A percentile compares a stretch with the other conserved stretches of the same genome.
Evolutionary conservation across 306 rosid genomes (phyloP).

Genomic region (Erythrophleum fordii): DNA sequence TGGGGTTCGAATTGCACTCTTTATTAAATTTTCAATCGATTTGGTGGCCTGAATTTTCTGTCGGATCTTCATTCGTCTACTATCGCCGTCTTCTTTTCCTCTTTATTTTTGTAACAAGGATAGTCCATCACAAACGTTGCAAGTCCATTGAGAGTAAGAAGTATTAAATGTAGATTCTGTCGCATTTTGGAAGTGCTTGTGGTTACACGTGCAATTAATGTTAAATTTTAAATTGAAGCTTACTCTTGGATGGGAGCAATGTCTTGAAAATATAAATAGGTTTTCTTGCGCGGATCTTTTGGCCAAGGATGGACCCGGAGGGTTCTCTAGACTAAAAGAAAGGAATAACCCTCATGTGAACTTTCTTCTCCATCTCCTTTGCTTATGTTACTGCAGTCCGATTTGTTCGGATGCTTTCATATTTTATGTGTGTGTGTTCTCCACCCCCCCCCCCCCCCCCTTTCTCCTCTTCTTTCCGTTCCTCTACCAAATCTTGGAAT

Average conservation of each 20-base stretch:
- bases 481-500: neutral
- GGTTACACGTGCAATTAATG: neutral
- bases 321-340: neutral
- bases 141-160: neutral
- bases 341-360: neutral
- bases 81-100: neutral
- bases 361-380: neutral
- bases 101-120: neutral
- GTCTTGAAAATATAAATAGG: neutral
- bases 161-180: constrained; percentile 11
- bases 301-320: neutral
- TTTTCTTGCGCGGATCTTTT: neutral
- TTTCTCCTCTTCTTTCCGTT: too few relatives aligned
- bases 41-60: neutral
- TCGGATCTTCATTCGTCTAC: neutral
- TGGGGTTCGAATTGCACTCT: neutral
- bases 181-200: neutral
- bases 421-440: too few relatives aligned
- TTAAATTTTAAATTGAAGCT: neutral
- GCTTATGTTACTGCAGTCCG: neutral
- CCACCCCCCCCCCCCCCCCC: too few relatives aligned
- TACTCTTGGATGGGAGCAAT: neutral
- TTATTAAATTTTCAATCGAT: neutral
- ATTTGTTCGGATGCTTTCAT: neutral
- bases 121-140: neutral